phyloP scores from a whole-genome alignment of 1,284 basidiomycete species.

The Hemileia vastatrix region DNA sequence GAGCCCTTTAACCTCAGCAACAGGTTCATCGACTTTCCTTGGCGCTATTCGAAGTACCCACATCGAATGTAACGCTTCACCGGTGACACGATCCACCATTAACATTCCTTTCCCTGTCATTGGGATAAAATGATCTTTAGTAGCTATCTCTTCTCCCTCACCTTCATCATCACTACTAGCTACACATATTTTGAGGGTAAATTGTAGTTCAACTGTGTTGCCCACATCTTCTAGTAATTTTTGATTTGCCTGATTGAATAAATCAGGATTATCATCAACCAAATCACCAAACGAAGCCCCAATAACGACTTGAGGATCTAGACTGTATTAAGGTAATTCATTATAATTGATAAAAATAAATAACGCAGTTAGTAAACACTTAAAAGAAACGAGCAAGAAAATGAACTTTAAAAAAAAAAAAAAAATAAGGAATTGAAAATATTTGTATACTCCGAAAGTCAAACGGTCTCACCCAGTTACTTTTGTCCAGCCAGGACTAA shows the following conservation, averaged over 20 bases:
- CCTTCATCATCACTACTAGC: conserved; percentile 38
- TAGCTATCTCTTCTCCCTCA: conserved; percentile 39
- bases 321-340: conserved; percentile 48
- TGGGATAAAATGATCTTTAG: conserved; percentile 56
- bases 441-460: conserved; percentile 2
- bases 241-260: conserved; percentile 79
- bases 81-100: conserved; percentile 81
- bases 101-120: conserved; percentile 99
- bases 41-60: conserved; percentile 81
- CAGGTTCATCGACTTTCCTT: conserved; percentile 29
- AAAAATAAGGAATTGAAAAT: conserved; percentile 24
- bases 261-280: conserved; percentile 69
- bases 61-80: conserved; percentile 88
- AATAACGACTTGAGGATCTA: conserved; percentile 70
- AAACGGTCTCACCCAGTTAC: conserved; percentile 70
- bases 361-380: neutral
- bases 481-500: conserved; percentile 86
- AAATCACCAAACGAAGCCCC: conserved; percentile 71
- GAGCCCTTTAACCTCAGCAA: conserved; percentile 53
- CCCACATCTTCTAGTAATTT: conserved; percentile 81
- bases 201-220: conserved; percentile 84
- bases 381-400: conserved; percentile 8
- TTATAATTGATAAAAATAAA: neutral
- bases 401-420: conserved; percentile 7
- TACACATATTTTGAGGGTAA: conserved; percentile 47